Conservation (phyloP, 2,329 filamentous ascomycete species). For the Botrytis byssoidea region DNA sequence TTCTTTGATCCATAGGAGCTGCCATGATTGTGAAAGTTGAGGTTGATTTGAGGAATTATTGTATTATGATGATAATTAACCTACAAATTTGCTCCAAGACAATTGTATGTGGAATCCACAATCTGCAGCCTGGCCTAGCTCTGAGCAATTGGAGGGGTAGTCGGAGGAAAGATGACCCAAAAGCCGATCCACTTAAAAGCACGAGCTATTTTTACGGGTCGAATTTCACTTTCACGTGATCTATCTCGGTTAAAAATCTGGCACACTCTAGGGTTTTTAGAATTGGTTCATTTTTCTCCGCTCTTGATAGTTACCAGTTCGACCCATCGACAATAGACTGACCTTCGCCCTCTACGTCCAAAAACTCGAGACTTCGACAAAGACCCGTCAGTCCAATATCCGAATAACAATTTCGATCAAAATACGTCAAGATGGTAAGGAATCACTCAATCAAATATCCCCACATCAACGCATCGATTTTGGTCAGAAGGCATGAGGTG, state of each 20-base stretch:
- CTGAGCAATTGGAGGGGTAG: constrained; percentile 8
- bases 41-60: neutral
- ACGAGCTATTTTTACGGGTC: neutral
- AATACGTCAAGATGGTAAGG: constrained; percentile 70
- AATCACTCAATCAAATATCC: constrained; percentile 25
- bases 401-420: constrained; percentile 41
- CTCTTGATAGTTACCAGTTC: constrained; percentile 21
- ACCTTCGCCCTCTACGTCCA: constrained; percentile 40
- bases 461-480: constrained; percentile 22
- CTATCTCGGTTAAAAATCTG: constrained; percentile 21
- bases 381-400: constrained; percentile 39
- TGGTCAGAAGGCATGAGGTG: constrained; percentile 22
- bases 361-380: constrained; percentile 35
- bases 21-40: constrained; percentile 48
- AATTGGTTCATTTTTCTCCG: constrained; percentile 23
- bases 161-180: constrained; percentile 19
- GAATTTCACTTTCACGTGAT: constrained; percentile 3
- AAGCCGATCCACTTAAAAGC: constrained; percentile 10
- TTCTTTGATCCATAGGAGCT: constrained; percentile 61
- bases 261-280: constrained; percentile 23
- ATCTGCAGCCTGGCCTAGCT: neutral
- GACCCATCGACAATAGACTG: constrained; percentile 40
- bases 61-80: neutral
- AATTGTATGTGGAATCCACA: neutral
- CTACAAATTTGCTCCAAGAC: neutral